A percentile compares a stretch with the other conserved stretches of the same genome.
These are phyloP conservation scores for Botrytis paeoniae DNA, from an alignment of 2,329 filamentous ascomycete species.

Conservation along the genomic window DNA sequence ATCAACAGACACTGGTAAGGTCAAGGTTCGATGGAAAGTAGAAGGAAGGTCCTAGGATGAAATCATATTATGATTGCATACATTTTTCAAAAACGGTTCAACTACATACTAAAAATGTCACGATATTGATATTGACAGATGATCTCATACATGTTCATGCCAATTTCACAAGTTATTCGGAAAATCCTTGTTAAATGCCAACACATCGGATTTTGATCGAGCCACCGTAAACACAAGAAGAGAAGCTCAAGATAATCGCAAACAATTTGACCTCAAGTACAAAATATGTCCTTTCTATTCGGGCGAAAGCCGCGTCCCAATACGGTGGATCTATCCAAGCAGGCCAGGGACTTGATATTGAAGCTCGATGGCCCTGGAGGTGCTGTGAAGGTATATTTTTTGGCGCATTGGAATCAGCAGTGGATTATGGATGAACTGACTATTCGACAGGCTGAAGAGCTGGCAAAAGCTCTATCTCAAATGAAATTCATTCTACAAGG, in stretches of 20 bases:
- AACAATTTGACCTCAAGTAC: constrained; percentile 20
- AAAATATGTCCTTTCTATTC: constrained; percentile 67
- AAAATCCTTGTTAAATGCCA: constrained; percentile 21
- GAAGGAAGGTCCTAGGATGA: constrained; percentile 20
- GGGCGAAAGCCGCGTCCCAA: constrained; percentile 58
- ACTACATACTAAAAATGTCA: constrained; percentile 10
- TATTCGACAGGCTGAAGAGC: constrained; percentile 69
- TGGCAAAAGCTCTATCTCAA: constrained; percentile 78
- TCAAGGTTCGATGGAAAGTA: constrained; percentile 2
- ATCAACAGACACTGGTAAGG: background rate
- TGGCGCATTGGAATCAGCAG: background rate
- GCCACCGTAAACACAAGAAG: constrained; percentile 24
- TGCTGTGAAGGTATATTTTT: constrained; percentile 51
- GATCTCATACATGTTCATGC: constrained; percentile 14
- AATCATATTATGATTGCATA: constrained; percentile 15
- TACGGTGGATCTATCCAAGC: constrained; percentile 51
- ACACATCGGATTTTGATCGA: constrained; percentile 17
- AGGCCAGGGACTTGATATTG: constrained; percentile 59
- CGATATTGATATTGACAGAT: constrained; percentile 12
- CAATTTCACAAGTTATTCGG: constrained; percentile 12
- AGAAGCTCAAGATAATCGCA: constrained; percentile 10
- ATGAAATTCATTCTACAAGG: constrained; percentile 95
- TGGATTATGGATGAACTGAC: constrained; percentile 27
- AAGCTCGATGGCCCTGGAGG: constrained; percentile 57
- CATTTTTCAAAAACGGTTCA: constrained; percentile 8